Base-by-base conservation (phyloP, 164 flowering plant species). In the Vitis rupestris region DNA sequence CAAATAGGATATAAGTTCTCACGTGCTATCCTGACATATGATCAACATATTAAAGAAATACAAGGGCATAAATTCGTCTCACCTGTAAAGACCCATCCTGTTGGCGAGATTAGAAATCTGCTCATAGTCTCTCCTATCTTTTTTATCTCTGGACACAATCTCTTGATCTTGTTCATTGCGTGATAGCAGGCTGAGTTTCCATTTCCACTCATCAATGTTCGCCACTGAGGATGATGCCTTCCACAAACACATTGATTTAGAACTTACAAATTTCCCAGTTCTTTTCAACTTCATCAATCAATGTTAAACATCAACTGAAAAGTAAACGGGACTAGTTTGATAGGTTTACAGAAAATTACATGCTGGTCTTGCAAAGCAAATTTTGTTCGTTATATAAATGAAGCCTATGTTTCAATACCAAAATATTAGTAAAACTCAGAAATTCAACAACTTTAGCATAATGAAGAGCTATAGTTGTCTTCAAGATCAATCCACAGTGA, bases 171-270 rank as follows among this genome's bases (percentile, higher is more conserved):
- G 76, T 75, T 93, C 93, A 66, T 65, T 93, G 37, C 89, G 95
- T 62, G 80, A 70, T 15, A 96, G 88, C 86, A 88, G 63, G 74
- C 97, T 86, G 55, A 96, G 92, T 71, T 96, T 96, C 99, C 99
- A 93, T 81, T 88, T 93, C 99, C 99, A 96, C 79, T 93, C 98
- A 72, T 96, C 99, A 68, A 96, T 80, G 70, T 96, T 93, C 69
- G 90, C 97, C 77, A 93, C 97, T 0, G 99, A 85, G 47, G 98
- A 91, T 29, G 99, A 91, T 8, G 90, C 91, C 99, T 95, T 60
- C 29, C 52, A 80, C 57, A 23, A 50, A 72, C 31, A 63, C 37
- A 72, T 19, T 23, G 44, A 13, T 16, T n/a, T 15, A 19, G 17
- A n/a, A 31, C 8, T 29, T 37, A 37, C 44, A 6, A 37, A 37